These are phyloP conservation scores for Saccharomycopsis schoenii DNA, from an alignment of 805 yeast species.

Conservation along the genomic window DNA sequence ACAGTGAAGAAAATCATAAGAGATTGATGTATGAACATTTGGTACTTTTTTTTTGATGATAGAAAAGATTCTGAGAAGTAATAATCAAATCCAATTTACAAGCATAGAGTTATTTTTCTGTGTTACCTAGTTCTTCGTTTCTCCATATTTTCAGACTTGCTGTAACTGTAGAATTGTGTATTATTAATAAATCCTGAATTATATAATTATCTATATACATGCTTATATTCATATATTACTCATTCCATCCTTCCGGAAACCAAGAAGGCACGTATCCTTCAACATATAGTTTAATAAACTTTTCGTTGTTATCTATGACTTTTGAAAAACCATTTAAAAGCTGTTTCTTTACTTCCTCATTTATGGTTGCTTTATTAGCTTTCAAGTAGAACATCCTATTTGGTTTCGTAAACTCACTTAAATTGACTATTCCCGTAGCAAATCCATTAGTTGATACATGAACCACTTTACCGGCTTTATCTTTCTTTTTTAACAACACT, in stretches of 20 bases:
- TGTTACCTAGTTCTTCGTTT: too few relatives aligned
- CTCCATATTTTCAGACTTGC: too few relatives aligned
- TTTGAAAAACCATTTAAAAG: constrained; percentile 7
- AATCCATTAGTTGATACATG: not conserved
- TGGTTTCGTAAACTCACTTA: constrained; percentile 11
- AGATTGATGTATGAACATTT: too few relatives aligned
- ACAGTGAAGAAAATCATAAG: too few relatives aligned
- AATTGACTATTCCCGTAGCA: constrained; percentile 13
- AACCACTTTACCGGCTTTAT: constrained; percentile 8
- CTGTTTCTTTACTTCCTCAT: constrained; percentile 4
- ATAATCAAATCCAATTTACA: too few relatives aligned
- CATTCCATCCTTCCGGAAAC: constrained; percentile 48
- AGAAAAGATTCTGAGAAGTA: too few relatives aligned
- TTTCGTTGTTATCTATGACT: constrained; percentile 16
- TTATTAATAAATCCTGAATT: not conserved
- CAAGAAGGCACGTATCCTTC: constrained; percentile 56
- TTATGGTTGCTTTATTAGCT: constrained; percentile 14
- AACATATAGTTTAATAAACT: constrained; percentile 30
- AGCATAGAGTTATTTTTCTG: too few relatives aligned
- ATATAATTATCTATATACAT: not conserved
- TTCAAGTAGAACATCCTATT: constrained; percentile 12
- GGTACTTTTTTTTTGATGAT: too few relatives aligned
- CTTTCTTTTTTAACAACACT: not conserved
- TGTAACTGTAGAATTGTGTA: too few relatives aligned
- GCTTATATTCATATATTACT: not conserved